These are phyloP conservation scores for Cantharellus cinnabarinus DNA, from an alignment of 768 basidiomycete species.

Conservation along the genomic window DNA sequence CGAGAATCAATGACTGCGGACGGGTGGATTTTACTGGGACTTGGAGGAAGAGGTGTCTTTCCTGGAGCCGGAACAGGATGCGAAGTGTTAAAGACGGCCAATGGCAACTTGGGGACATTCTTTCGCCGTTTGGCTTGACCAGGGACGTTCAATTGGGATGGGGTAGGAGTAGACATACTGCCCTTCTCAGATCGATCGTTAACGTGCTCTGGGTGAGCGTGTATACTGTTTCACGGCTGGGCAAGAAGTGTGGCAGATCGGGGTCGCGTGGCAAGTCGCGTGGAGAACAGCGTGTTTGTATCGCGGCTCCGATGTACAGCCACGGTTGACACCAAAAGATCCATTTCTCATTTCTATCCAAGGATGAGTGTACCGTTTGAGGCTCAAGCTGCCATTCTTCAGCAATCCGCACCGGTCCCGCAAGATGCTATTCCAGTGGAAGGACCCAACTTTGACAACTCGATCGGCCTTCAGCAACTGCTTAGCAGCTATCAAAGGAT, in stretches of 20 bases:
- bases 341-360: not conserved
- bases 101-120: conserved; percentile 36
- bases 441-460: conserved; percentile 74
- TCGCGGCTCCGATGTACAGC: conserved; percentile 16
- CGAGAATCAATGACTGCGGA: conserved; percentile 45
- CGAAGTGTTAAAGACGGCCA: conserved; percentile 54
- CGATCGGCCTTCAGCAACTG: conserved; percentile 43
- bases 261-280: too few relatives aligned
- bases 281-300: too few relatives aligned
- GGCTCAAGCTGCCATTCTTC: conserved; percentile 59
- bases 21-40: conserved; percentile 47
- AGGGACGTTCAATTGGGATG: not conserved
- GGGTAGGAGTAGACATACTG: too few relatives aligned
- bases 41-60: conserved; percentile 42
- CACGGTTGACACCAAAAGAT: too few relatives aligned
- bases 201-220: too few relatives aligned
- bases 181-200: too few relatives aligned
- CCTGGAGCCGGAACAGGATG: conserved; percentile 35
- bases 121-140: not conserved
- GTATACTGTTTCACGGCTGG: too few relatives aligned
- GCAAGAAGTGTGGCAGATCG: too few relatives aligned
- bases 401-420: conserved; percentile 52
- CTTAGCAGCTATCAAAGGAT: conserved; percentile 69
- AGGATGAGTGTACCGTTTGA: not conserved
- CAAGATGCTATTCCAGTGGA: conserved; percentile 45